Percentiles rank a stretch among this genome's conserved stretches.
These are phyloP conservation scores for Eucalyptus curtisii DNA, from an alignment of 345 rosid genomes.

Conservation along the genomic window DNA sequence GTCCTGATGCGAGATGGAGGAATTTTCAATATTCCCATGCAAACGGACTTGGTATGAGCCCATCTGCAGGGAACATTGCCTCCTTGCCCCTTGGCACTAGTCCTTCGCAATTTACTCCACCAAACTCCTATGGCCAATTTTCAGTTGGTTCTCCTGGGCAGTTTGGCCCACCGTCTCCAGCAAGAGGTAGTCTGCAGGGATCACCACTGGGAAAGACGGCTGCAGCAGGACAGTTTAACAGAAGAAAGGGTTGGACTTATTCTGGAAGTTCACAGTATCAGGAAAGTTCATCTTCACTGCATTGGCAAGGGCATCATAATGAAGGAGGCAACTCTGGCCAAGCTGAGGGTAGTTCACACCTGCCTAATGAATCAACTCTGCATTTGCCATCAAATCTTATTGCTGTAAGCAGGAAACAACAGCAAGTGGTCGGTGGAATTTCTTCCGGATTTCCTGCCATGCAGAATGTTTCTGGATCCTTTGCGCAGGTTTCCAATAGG, in stretches of 20 bases:
- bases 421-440: slow-evolving; percentile 41
- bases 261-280: slow-evolving; percentile 65
- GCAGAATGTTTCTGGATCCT: slow-evolving; percentile 40
- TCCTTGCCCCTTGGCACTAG: slow-evolving; percentile 92
- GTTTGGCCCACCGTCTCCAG: slow-evolving; percentile 94
- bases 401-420: slow-evolving; percentile 39
- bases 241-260: slow-evolving; percentile 75
- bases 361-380: slow-evolving; percentile 31
- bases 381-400: slow-evolving; percentile 41
- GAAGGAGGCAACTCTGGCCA: slow-evolving; percentile 37
- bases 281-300: slow-evolving; percentile 41
- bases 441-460: slow-evolving; percentile 25
- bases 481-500: slow-evolving; percentile 20
- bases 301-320: slow-evolving; percentile 55
- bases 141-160: slow-evolving; percentile 85
- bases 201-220: slow-evolving; percentile 89
- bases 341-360: slow-evolving; percentile 44
- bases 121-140: slow-evolving; percentile 54
- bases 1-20: slow-evolving; percentile 89
- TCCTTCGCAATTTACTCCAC: slow-evolving; percentile 97
- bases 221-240: slow-evolving; percentile 63
- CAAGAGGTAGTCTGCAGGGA: slow-evolving; percentile 78
- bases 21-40: slow-evolving; percentile 68
- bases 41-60: slow-evolving; percentile 82
- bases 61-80: slow-evolving; percentile 86